Base-by-base conservation (phyloP, 2,329 filamentous ascomycete species). In the Fusarium tjaetaba region DNA sequence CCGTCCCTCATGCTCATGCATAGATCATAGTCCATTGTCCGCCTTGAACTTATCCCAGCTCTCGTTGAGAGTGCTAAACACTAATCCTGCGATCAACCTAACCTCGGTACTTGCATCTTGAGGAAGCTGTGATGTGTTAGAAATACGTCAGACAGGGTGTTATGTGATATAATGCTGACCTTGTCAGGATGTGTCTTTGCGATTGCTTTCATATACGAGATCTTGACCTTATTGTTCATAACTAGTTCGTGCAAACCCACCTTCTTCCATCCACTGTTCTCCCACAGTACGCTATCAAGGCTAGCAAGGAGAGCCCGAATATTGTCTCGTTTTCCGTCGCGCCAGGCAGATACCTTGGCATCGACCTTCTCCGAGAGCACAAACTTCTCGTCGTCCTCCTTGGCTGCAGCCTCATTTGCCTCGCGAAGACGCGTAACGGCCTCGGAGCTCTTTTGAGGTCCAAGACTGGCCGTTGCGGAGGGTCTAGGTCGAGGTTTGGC, bases 151-250 rank as follows among this genome's bases (percentile, higher is more conserved):
- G 11, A 15, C 7, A 24, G n/a, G 45, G 14, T 3, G 8, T 10
- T 30, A 15, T 5, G 20, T 14, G 15, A 28, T 30, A 26, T 18
- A 20, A 15, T 48, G 42, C 90, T 83, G 87, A 98, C 96, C 92
- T 99, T 99, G 82, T 99, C 96, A 69, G 96, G 96, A 87, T 99
- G 96, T 76, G 96, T 96, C 87, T 98, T 98, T 16, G 92, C 94
- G 88, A 99, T 98, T 11, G 96, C 96, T 89, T 97, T 98, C 96
- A 99, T 98, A 81, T 99, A 99, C 68, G 93, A 88, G 73, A 99
- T 92, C 89, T 99, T 99, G 81, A 98, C 96, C 87, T 96, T 97
- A 76, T 94, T 95, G 39, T 95, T 91, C 88, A 97, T 89, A 59
- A 99, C 93, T 76, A 99, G 83, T 84, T 99, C 96, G 73, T 95